These are phyloP conservation scores for Yamadazyma philogaea DNA, from an alignment of 805 yeast species.

Conservation along the genomic window DNA sequence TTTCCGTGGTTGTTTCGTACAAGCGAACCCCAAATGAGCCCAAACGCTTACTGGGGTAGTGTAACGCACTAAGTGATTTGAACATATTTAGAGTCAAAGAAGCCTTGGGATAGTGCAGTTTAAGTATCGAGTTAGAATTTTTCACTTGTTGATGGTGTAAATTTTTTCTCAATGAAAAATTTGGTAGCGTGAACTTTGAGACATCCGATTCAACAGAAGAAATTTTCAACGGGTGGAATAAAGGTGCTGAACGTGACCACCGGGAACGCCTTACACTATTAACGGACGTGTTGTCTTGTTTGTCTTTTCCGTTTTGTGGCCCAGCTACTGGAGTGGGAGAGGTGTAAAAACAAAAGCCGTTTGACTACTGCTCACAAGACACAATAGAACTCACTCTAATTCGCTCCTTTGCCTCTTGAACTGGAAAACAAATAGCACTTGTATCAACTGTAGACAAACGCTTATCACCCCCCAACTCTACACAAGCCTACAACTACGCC, in stretches of 20 bases:
- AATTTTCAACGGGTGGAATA: no score
- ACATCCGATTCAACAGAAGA: neutral
- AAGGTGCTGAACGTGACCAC: no score
- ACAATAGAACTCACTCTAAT: no score
- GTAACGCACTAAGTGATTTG: conserved; percentile 4
- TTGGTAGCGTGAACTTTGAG: conserved; percentile 1
- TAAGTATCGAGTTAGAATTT: conserved; percentile 4
- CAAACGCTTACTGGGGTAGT: neutral
- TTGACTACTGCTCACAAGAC: neutral
- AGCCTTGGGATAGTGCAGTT: neutral
- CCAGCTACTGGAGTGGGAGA: neutral
- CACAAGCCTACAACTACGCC: neutral
- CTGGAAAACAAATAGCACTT: no score
- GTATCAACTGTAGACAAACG: no score
- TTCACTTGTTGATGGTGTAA: conserved; percentile 6
- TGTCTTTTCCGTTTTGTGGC: no score
- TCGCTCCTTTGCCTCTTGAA: neutral
- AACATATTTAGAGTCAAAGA: neutral
- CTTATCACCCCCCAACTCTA: neutral
- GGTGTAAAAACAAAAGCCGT: no score
- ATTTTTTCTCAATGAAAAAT: conserved; percentile 5
- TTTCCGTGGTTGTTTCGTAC: conserved; percentile 23
- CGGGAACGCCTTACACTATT: no score
- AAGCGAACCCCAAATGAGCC: conserved; percentile 1
- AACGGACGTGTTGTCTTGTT: no score